phyloP scores from a whole-genome alignment of 495 filamentous ascomycete genomes.

The Xylaria flabelliformis region DNA sequence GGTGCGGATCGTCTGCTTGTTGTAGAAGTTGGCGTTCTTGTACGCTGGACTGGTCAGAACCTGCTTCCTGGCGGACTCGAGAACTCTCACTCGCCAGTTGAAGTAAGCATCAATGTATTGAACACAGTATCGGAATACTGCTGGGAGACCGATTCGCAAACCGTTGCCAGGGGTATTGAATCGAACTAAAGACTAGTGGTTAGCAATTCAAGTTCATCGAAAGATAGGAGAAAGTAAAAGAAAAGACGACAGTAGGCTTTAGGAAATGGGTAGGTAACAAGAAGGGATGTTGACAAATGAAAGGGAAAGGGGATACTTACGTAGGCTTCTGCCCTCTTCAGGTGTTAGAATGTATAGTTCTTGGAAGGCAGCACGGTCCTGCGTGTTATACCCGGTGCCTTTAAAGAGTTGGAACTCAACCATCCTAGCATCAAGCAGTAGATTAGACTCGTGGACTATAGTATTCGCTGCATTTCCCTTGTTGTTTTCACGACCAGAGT shows the following conservation, averaged over 20 bases:
- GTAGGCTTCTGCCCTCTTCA: constrained; percentile 2
- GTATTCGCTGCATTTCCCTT: constrained; percentile 11
- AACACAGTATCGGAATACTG: not conserved
- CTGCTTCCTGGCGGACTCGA: not conserved
- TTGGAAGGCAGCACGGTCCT: constrained; percentile 3
- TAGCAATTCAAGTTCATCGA: not conserved
- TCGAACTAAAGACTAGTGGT: not conserved
- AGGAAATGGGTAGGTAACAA: not conserved
- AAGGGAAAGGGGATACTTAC: not conserved
- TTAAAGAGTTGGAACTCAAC: not conserved
- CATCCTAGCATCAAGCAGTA: not conserved
- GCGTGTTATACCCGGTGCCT: not conserved
- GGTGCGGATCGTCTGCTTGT: not conserved
- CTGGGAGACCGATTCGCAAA: constrained; percentile 8
- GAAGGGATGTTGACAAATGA: not conserved
- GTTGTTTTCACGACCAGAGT: not conserved
- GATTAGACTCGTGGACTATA: constrained; percentile 12
- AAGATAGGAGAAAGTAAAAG: not conserved
- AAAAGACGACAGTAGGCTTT: not conserved
- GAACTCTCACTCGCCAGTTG: constrained; percentile 16
- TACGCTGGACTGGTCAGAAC: not conserved
- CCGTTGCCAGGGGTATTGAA: not conserved
- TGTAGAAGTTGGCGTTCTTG: not conserved
- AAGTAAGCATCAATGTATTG: constrained; percentile 3
- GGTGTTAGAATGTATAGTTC: constrained; percentile 10